Evolutionary conservation across 2,329 filamentous ascomycete genomes (phyloP), one percentile per base, ranked within the genome.

Genomic region (Fusarium gaditjirri): DNA sequence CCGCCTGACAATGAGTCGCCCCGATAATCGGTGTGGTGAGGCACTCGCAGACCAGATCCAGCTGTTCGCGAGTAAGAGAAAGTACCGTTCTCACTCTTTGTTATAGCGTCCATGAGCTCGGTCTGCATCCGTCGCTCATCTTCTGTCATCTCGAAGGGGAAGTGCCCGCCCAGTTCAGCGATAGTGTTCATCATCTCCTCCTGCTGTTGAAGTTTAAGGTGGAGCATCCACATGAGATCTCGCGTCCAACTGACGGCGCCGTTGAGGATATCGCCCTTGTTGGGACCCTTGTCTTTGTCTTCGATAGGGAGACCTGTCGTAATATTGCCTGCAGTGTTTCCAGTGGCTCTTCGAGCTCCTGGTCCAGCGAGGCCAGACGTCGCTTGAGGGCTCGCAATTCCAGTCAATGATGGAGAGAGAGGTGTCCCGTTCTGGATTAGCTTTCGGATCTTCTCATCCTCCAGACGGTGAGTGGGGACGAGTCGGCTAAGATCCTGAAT

Each of bases 221-320:
- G 91, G 66, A 97, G 85, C 84, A 97, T 92, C 96, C 96, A 98
- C 94, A 98, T 97, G 57, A 99, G 87, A 83, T 99, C 96, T 71
- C 95, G 91, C 68, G 94, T 98, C 96, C 96, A 99, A 83, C 94
- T 94, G 59, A 98, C 96, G 38, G 95, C 93, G 35, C 96, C 95
- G 78, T 98, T 98, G 76, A 99, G 91, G 66, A 99, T 98, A 77
- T 99, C 96, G 53, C 96, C 96, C 84, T 99, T 99, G 86, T 98
- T 98, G 10, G 96, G 96, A 1, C 96, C 96, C 80, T 98, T 98
- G 84, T 99, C 96, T 81, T 98, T 98, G 75, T 98, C 96, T 77
- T 99, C 96, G 39, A 97, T 89, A 1, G 96, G 95, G 35, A 98
- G 88, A 19, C 95, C 94, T 72, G 95, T 95, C 10, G 94, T 97